A percentile compares a stretch with the other conserved stretches of the same genome.
phyloP scores from a whole-genome alignment of 2,329 filamentous ascomycete species.

The Acephala macrosclerotiorum region DNA sequence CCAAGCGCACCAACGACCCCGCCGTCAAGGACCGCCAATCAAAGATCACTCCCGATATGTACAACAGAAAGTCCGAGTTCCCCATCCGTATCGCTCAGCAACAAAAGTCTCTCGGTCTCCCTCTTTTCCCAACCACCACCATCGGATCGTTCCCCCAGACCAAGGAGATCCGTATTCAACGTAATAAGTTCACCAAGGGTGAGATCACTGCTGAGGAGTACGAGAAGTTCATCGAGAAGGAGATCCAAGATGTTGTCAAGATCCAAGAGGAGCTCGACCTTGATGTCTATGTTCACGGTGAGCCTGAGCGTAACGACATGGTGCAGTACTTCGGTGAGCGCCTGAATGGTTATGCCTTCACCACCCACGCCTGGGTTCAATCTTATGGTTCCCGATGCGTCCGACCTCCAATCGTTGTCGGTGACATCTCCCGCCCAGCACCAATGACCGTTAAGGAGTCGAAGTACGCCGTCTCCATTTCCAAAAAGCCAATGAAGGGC shows the following conservation, averaged over 20 bases:
- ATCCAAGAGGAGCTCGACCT: constrained; percentile 98
- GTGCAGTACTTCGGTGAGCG: constrained; percentile 99
- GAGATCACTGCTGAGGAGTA: constrained; percentile 93
- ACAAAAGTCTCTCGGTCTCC: constrained; percentile 91
- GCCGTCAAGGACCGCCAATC: constrained; percentile 96
- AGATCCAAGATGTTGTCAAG: constrained; percentile 94
- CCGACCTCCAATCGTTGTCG: constrained; percentile 96
- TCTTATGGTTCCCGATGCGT: constrained; percentile 98
- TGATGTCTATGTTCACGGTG: constrained; percentile 97
- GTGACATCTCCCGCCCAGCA: constrained; percentile 94
- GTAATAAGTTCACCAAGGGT: constrained; percentile 99
- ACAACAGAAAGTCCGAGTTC: constrained; percentile 94
- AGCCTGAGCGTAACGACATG: constrained; percentile 99
- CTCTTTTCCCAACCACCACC: constrained; percentile 98
- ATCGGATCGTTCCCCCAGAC: constrained; percentile 99
- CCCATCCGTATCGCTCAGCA: constrained; percentile 84
- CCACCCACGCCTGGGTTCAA: constrained; percentile 98
- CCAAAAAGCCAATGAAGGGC: constrained; percentile 99
- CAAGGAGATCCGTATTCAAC: constrained; percentile 95
- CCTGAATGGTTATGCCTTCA: constrained; percentile 96
- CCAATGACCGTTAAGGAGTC: constrained; percentile 99
- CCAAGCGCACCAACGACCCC: constrained; percentile 95
- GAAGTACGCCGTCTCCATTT: constrained; percentile 95
- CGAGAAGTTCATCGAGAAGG: constrained; percentile 99
- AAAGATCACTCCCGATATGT: constrained; percentile 82